These are phyloP conservation scores for Kwoniella botswanensis DNA, from an alignment of 768 basidiomycete species.

Conservation along the genomic window DNA sequence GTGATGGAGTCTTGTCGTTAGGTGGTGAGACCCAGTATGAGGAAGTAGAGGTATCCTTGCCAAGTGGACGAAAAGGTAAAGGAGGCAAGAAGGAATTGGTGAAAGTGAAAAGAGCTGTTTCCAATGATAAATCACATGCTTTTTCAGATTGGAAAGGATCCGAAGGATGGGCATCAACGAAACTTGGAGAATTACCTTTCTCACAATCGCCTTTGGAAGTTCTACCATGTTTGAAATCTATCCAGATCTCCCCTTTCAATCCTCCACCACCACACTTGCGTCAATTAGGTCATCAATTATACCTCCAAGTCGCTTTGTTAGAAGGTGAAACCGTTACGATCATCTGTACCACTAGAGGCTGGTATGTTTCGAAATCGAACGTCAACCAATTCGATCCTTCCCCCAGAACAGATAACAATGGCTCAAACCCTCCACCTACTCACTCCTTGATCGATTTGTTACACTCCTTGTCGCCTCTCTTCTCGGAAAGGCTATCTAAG, in stretches of 20 bases:
- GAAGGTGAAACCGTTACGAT: constrained; percentile 60
- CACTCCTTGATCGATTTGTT: constrained; percentile 61
- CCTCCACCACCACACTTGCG: constrained; percentile 60
- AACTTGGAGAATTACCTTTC: constrained; percentile 41
- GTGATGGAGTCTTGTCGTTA: constrained; percentile 51
- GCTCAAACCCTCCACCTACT: constrained; percentile 30
- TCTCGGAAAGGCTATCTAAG: constrained; percentile 49
- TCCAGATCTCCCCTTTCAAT: constrained; percentile 61
- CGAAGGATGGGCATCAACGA: constrained; percentile 26
- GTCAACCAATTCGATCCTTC: constrained; percentile 59
- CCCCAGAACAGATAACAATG: constrained; percentile 49
- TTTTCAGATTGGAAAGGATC: constrained; percentile 54
- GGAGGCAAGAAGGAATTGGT: constrained; percentile 49
- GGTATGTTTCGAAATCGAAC: constrained; percentile 59
- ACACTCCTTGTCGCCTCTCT: constrained; percentile 59
- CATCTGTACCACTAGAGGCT: constrained; percentile 59
- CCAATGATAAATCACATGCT: constrained; percentile 32
- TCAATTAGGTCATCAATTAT: constrained; percentile 60
- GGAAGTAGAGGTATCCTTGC: constrained; percentile 44
- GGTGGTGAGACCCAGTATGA: constrained; percentile 33
- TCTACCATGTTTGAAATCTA: constrained; percentile 51
- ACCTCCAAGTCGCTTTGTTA: constrained; percentile 59
- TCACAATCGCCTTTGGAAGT: constrained; percentile 42
- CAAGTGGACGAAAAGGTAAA: constrained; percentile 53
- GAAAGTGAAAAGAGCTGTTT: constrained; percentile 37